Evolutionary conservation across 2,329 filamentous ascomycete species (phyloP).

Genomic region (Grosmannia clavigera): DNA sequence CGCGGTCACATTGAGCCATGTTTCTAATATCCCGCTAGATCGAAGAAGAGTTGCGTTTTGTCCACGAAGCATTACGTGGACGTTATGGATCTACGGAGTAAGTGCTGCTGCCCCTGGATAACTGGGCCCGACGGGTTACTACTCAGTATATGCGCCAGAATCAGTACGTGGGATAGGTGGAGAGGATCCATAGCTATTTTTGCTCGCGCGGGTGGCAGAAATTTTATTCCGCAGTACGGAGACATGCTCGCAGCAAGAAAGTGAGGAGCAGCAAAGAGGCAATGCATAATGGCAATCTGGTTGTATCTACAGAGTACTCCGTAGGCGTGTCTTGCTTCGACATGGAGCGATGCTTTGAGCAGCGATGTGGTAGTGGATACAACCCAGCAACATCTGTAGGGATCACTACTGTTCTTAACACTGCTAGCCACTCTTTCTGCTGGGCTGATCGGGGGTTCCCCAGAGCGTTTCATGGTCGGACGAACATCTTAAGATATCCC

Average conservation of each 20-base stretch:
- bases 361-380: no score
- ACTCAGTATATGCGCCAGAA: not conserved
- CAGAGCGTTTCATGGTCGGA: no score
- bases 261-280: not conserved
- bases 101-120: not conserved
- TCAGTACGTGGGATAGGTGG: not conserved
- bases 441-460: no score
- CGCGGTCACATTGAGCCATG: not conserved
- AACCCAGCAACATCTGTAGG: no score
- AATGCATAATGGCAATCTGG: no score
- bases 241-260: not conserved
- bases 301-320: no score
- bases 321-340: no score
- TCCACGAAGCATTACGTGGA: not conserved
- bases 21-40: not conserved
- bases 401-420: no score
- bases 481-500: no score
- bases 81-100: not conserved
- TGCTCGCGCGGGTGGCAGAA: not conserved
- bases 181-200: not conserved
- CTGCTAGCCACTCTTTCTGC: no score
- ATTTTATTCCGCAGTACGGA: no score
- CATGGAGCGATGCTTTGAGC: no score
- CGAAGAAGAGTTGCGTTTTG: not conserved
- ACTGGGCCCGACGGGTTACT: not conserved